Evolutionary conservation across 257 asterid species (phyloP).

Genomic region (Nicotiana knightiana): DNA sequence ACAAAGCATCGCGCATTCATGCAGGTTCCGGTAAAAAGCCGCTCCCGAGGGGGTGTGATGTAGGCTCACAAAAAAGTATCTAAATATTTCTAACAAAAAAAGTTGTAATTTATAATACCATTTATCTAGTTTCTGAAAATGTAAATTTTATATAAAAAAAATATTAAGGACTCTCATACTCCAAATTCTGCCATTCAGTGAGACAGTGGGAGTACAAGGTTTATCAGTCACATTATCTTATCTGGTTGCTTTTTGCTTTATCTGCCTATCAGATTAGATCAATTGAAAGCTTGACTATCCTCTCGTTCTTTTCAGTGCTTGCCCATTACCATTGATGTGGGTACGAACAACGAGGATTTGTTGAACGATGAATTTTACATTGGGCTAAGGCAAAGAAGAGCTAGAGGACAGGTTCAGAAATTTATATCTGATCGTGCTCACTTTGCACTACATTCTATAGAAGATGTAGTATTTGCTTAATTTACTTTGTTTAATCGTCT

Average conservation of each 20-base stretch:
- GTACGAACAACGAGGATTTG: constrained; percentile 70
- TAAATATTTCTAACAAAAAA: not conserved
- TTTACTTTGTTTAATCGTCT: not conserved
- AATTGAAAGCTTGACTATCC: not conserved
- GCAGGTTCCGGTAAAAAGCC: no score
- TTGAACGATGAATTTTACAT: constrained; percentile 66
- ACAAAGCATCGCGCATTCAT: no score
- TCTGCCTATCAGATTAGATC: not conserved
- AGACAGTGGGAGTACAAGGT: not conserved
- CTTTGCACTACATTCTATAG: not conserved
- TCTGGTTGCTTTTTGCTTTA: not conserved
- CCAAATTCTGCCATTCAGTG: not conserved
- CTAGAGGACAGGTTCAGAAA: constrained; percentile 63
- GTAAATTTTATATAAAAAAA: not conserved
- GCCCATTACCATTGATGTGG: constrained; percentile 84
- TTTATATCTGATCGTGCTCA: constrained; percentile 6
- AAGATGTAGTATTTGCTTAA: not conserved
- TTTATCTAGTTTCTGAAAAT: not conserved
- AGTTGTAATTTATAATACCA: not conserved
- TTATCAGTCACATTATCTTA: not conserved
- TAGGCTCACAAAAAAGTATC: not conserved
- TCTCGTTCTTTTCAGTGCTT: constrained; percentile 43
- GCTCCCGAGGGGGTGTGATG: no score
- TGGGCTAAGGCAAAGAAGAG: constrained; percentile 64
- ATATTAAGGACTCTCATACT: not conserved